Percentiles rank a stretch among this genome's conserved stretches.
Evolutionary conservation across 2,329 filamentous ascomycete genomes (phyloP).

Genomic region (Phoma sp.): DNA sequence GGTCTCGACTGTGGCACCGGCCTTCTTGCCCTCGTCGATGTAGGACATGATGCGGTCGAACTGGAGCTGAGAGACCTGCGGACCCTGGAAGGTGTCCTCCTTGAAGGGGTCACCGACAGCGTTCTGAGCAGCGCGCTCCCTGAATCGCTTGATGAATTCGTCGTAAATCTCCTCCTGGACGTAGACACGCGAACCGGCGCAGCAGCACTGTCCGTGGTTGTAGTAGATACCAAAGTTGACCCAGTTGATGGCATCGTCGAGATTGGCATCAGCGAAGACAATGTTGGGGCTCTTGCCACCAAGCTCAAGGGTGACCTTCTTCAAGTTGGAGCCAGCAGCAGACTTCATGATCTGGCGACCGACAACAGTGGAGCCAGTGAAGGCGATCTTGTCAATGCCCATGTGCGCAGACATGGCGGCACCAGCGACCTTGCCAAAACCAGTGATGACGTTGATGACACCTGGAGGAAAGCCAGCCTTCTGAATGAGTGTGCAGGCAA

Average conservation of each 20-base stretch:
- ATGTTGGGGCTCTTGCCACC: constrained; percentile 85
- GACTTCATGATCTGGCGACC: constrained; percentile 83
- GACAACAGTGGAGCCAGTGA: constrained; percentile 78
- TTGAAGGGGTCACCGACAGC: constrained; percentile 84
- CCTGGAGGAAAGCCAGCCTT: constrained; percentile 81
- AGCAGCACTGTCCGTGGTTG: constrained; percentile 70
- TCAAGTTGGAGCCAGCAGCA: constrained; percentile 77
- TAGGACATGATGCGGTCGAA: constrained; percentile 87
- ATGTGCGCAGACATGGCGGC: constrained; percentile 78
- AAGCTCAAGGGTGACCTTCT: constrained; percentile 82
- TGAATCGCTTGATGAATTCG: constrained; percentile 83
- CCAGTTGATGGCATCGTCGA: constrained; percentile 79
- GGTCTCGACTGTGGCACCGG: constrained; percentile 69
- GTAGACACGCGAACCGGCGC: constrained; percentile 82
- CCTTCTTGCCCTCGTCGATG: constrained; percentile 72
- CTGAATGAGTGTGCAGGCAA: constrained; percentile 71
- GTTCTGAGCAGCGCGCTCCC: constrained; percentile 76
- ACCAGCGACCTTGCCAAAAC: constrained; percentile 80
- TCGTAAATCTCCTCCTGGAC: constrained; percentile 89
- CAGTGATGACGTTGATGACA: constrained; percentile 79
- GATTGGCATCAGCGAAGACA: constrained; percentile 78
- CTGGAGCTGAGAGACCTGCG: constrained; percentile 84
- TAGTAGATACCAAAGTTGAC: constrained; percentile 70
- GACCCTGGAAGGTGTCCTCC: constrained; percentile 83
- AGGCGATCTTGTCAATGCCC: constrained; percentile 83